Evolutionary conservation across 2,329 filamentous ascomycete genomes (phyloP).

Genomic region (Talaromyces sp.): DNA sequence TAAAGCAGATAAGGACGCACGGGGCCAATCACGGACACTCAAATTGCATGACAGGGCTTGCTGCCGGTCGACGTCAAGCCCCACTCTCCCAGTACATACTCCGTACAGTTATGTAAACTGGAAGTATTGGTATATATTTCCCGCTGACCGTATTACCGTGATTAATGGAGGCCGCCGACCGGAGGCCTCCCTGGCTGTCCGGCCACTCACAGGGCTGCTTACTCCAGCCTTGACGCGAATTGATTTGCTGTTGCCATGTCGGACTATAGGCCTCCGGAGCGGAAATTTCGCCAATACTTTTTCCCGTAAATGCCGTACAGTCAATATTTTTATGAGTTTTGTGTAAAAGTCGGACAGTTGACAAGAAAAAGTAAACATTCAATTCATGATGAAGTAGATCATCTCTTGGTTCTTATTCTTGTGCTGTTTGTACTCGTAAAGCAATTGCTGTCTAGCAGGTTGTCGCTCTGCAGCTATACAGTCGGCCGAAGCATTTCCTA

Average conservation of each 20-base stretch:
- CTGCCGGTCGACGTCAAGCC: conserved; percentile 3
- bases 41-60: conserved; percentile 13
- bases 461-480: background rate
- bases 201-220: conserved; percentile 15
- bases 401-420: background rate
- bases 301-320: background rate
- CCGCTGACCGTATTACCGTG: conserved; percentile 10
- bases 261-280: conserved; percentile 16
- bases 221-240: conserved; percentile 12
- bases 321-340: background rate
- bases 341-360: background rate
- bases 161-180: conserved; percentile 13
- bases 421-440: background rate
- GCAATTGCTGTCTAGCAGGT: background rate
- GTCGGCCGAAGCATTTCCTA: conserved; percentile 6
- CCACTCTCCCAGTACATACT: background rate
- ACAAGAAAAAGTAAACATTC: background rate
- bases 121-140: background rate
- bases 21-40: conserved; percentile 14
- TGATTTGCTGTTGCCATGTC: conserved; percentile 14
- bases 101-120: background rate
- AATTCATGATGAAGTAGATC: background rate
- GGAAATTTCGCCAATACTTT: conserved; percentile 18
- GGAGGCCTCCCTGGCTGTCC: conserved; percentile 12
- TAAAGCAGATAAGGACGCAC: conserved; percentile 14